These are phyloP conservation scores for Haplographium delicatum DNA, from an alignment of 495 filamentous ascomycete genomes.

Conservation along the genomic window DNA sequence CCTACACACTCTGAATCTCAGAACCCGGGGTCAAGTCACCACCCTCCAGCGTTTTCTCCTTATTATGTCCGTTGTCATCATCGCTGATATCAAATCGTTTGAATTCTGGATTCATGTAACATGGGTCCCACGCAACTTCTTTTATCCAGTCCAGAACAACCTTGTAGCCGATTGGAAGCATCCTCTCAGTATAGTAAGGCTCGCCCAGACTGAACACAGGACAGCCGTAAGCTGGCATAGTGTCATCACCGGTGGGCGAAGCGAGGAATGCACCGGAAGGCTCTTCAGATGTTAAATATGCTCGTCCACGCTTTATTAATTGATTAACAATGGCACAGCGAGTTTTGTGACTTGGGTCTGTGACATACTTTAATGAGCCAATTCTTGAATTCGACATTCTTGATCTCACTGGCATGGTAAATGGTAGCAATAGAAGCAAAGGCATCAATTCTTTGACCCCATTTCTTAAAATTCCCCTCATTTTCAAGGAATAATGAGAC, in stretches of 20 bases:
- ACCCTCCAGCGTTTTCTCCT: background rate
- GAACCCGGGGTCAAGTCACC: too few relatives aligned
- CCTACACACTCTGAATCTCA: too few relatives aligned
- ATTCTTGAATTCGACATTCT: constrained; percentile 33
- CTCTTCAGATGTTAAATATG: constrained; percentile 49
- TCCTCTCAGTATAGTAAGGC: constrained; percentile 30
- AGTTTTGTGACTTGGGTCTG: background rate
- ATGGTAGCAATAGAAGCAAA: constrained; percentile 36
- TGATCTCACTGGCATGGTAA: constrained; percentile 21
- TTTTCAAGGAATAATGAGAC: constrained; percentile 47
- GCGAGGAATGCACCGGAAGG: constrained; percentile 43
- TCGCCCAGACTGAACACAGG: constrained; percentile 41
- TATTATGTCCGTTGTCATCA: background rate
- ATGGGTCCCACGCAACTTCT: constrained; percentile 27
- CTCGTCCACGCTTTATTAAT: constrained; percentile 53
- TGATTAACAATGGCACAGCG: constrained; percentile 12
- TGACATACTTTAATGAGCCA: constrained; percentile 44
- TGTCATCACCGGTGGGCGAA: constrained; percentile 35
- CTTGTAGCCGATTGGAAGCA: constrained; percentile 31
- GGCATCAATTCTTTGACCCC: constrained; percentile 33
- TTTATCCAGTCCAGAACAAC: constrained; percentile 40
- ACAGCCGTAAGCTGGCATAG: constrained; percentile 32
- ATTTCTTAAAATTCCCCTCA: constrained; percentile 46
- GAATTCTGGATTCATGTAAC: constrained; percentile 18
- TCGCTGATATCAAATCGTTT: constrained; percentile 2